A percentile compares a stretch with the other conserved stretches of the same genome.
phyloP scores from a whole-genome alignment of 2,329 filamentous ascomycete species.

The Aureobasidium lini region DNA sequence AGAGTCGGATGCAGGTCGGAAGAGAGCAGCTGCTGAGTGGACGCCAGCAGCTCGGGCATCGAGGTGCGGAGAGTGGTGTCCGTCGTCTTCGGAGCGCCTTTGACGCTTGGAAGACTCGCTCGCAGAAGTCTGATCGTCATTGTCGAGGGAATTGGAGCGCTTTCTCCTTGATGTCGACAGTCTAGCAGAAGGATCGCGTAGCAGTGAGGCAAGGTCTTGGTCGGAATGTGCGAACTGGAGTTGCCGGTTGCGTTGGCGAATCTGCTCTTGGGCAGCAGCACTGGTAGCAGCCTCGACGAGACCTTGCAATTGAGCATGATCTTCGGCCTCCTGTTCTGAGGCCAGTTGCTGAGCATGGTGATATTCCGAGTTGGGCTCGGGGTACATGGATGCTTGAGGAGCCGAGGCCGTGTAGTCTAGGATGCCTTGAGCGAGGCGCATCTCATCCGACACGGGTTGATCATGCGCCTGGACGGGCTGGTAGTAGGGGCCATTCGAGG shows the following conservation, averaged over 20 bases:
- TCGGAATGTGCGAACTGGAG: background rate
- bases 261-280: slow-evolving; percentile 15
- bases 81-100: background rate
- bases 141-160: background rate
- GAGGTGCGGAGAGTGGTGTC: slow-evolving; percentile 9
- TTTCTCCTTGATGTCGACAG: background rate
- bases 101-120: slow-evolving; percentile 10
- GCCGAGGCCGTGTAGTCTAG: background rate
- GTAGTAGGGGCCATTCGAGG: slow-evolving; percentile 16
- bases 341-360: slow-evolving; percentile 12
- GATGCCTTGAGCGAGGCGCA: slow-evolving; percentile 5
- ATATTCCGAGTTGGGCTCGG: slow-evolving; percentile 13
- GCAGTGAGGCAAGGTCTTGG: slow-evolving; percentile 6
- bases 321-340: slow-evolving; percentile 6
- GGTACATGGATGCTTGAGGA: slow-evolving; percentile 13
- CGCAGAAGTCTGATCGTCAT: background rate
- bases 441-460: slow-evolving; percentile 8
- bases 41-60: slow-evolving; percentile 44
- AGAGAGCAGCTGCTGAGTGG: slow-evolving; percentile 33
- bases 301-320: slow-evolving; percentile 15
- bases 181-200: slow-evolving; percentile 1
- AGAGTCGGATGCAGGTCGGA: slow-evolving; percentile 37
- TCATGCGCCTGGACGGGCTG: slow-evolving; percentile 13
- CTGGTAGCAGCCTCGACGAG: slow-evolving; percentile 16
- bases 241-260: slow-evolving; percentile 15